Evolutionary conservation across 768 basidiomycete species (phyloP), one percentile per base, ranked within the genome.

Genomic region (Xanthoconium purpureum): DNA sequence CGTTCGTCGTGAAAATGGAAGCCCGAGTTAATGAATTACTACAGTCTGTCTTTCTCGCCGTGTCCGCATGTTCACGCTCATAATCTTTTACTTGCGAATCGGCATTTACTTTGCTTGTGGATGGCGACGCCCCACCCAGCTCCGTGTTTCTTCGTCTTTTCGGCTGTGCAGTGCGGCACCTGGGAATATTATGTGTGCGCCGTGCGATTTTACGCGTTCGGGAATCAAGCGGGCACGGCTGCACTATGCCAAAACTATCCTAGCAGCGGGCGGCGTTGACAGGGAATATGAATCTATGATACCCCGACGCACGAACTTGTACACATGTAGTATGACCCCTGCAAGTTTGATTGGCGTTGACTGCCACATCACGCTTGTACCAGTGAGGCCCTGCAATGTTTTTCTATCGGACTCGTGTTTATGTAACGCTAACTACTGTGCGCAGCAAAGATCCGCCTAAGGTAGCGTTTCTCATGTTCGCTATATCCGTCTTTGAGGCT

Each of bases 291-390:
- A 63, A 88, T 95, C 88, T 94, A 98, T 71, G 84, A 92, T 65
- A 96, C 95, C 32, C 76, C 98, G 35, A 81, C 89, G 18, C 97
- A 99, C 67, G 97, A 99, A 69, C 82, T 98, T 44, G 74, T 98
- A 29, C 96, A 98, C 68, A 85, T 94, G 81, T 98, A 91, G 24
- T 4, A 24, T 69, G 96, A 99, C 71, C 91, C 96, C 59, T 90
- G 91, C 73, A 85, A 85, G 71, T 98, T 98, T 76, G 90, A 93
- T 24, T 24, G 24, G 24, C 58, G 89, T 97, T 1, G 85, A 97
- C 70, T 97, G 92, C 94, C 73, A 71, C 46, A 89, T 75, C 94
- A 97, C 69, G 97, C 96, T 4, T 99, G 97, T 71, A 94, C 90
- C 66, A 84, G 96, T 96, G 61, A 65, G 85, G 74, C 24, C 24